Evolutionary conservation across 2,329 filamentous ascomycete genomes (phyloP).

Genomic region (Ophiostoma himal-ulmi): DNA sequence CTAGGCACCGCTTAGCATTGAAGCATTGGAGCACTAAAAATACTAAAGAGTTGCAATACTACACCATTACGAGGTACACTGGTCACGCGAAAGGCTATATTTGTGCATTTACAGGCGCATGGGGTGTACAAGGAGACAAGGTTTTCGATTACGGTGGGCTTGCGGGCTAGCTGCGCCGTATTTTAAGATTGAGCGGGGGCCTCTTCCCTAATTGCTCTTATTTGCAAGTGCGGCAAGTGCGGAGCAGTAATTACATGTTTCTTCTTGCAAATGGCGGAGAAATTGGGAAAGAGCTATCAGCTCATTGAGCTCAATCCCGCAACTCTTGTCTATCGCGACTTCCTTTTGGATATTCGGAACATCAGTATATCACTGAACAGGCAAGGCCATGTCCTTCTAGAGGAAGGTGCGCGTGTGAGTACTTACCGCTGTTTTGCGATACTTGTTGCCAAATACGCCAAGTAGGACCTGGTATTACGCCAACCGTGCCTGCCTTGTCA

Average conservation of each 20-base stretch:
- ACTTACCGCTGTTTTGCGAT: too few relatives aligned
- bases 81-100: neutral
- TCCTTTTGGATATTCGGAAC: neutral
- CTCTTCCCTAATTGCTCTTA: neutral
- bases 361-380: neutral
- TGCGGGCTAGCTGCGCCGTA: neutral
- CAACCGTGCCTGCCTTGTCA: neutral
- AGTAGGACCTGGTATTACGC: neutral
- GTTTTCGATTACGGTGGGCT: neutral
- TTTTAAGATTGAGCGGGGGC: neutral
- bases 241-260: neutral
- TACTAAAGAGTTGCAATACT: neutral
- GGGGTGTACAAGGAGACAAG: neutral
- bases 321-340: neutral
- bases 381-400: neutral
- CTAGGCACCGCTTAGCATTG: neutral
- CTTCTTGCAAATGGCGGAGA: neutral
- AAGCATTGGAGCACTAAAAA: neutral
- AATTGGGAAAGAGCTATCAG: neutral
- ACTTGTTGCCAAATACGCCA: too few relatives aligned
- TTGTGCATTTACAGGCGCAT: neutral
- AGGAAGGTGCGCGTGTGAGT: neutral
- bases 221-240: constrained; percentile 3
- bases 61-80: neutral
- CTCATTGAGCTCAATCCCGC: neutral